A percentile compares a stretch with the other conserved stretches of the same genome.
phyloP scores from a whole-genome alignment of 805 yeast genomes.

The Candida silvicultrix region DNA sequence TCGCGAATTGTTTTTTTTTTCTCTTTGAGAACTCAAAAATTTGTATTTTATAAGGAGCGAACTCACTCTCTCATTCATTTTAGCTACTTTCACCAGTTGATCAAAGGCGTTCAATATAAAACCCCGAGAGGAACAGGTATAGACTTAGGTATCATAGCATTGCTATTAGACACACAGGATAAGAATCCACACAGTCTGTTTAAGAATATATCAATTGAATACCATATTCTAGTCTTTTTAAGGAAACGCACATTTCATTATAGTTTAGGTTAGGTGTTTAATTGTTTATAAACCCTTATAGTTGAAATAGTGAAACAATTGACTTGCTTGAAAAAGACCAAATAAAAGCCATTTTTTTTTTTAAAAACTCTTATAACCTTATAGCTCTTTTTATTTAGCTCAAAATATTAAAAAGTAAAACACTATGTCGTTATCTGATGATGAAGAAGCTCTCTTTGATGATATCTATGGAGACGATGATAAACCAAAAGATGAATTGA shows the following conservation, averaged over 20 bases:
- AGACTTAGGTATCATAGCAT: no score
- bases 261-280: not conserved
- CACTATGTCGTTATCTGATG: constrained; percentile 64
- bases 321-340: not conserved
- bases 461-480: constrained; percentile 60
- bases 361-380: not conserved
- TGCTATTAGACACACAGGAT: no score
- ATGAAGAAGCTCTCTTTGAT: constrained; percentile 91
- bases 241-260: not conserved
- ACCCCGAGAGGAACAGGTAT: not conserved
- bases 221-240: no score
- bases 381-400: not conserved
- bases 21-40: no score
- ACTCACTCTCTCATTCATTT: no score
- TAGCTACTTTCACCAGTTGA: no score
- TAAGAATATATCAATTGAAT: no score
- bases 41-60: not conserved
- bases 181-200: no score
- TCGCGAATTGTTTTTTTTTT: no score
- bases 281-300: not conserved
- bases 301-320: not conserved
- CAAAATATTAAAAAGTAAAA: constrained; percentile 7
- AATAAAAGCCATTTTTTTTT: not conserved
- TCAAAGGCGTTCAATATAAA: no score
- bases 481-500: constrained; percentile 17